Base-by-base conservation (phyloP, 1,139 yeast species). In the Meyerozyma elateridarum region DNA sequence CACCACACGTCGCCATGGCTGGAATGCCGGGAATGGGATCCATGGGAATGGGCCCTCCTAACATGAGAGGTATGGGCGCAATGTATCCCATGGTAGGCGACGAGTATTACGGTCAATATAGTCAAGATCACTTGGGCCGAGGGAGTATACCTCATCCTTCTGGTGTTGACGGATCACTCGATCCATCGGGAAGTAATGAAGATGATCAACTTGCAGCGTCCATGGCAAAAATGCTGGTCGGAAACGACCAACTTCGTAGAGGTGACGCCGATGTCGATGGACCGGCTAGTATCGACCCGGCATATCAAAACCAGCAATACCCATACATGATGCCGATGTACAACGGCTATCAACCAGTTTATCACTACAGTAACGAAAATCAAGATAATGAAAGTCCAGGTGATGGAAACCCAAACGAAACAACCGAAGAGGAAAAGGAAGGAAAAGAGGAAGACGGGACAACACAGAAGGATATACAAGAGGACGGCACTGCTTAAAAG, bases 1-100 rank as follows among this genome's bases (percentile, higher is more conserved):
- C 27, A 8, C n/a, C n/a, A n/a, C n/a, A n/a, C n/a, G n/a, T n/a
- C n/a, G n/a, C n/a, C n/a, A 24, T 24, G 18, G 18, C 27, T 15
- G 18, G 27, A 14, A 24, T 24, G 27, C 18, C n/a, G n/a, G 27
- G 27, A n/a, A 5, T 24, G 6, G 18, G 8, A 4, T 17, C 18
- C n/a, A n/a, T n/a, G n/a, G n/a, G n/a, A n/a, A n/a, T n/a, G n/a
- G n/a, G n/a, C n/a, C n/a, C n/a, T n/a, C n/a, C n/a, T n/a, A n/a
- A n/a, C n/a, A n/a, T n/a, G n/a, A n/a, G n/a, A n/a, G n/a, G n/a
- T n/a, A n/a, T n/a, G n/a, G n/a, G n/a, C n/a, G n/a, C n/a, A n/a
- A n/a, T n/a, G n/a, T n/a, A n/a, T n/a, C n/a, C n/a, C n/a, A n/a
- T n/a, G n/a, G n/a, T n/a, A n/a, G n/a, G n/a, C n/a, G n/a, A n/a